phyloP scores from a whole-genome alignment of 2,329 filamentous ascomycete genomes.

The Talaromyces funiculosus region DNA sequence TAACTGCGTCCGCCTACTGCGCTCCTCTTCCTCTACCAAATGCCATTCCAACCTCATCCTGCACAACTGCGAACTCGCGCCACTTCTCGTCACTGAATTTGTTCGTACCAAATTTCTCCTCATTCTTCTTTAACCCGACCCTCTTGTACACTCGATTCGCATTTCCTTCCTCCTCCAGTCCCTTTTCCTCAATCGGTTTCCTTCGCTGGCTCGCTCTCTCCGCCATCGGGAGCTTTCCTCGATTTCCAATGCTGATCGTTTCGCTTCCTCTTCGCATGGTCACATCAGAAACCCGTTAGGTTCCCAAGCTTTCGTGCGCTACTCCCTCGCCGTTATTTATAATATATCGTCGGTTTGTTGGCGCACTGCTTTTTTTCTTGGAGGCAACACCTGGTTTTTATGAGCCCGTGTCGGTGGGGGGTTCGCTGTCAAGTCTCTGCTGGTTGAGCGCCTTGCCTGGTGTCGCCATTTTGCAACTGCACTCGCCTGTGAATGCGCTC shows the following conservation, averaged over 20 bases:
- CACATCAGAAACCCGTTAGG: slow-evolving; percentile 30
- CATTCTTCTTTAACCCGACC: not conserved
- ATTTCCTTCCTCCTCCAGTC: slow-evolving; percentile 9
- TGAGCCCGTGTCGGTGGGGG: slow-evolving; percentile 28
- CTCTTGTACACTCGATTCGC: slow-evolving; percentile 13
- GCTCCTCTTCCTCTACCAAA: slow-evolving; percentile 6
- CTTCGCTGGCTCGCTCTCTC: slow-evolving; percentile 13
- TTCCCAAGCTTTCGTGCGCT: slow-evolving; percentile 17
- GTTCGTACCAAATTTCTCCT: not conserved
- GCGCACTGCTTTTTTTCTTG: not conserved
- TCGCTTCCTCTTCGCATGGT: slow-evolving; percentile 27
- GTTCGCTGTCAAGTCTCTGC: slow-evolving; percentile 11
- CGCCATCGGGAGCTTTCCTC: slow-evolving; percentile 13
- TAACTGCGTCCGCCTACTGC: slow-evolving; percentile 1
- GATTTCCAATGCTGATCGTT: slow-evolving; percentile 28
- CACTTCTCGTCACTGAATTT: not conserved
- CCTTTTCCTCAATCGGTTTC: slow-evolving; percentile 3
- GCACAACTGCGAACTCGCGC: not conserved
- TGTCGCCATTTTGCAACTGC: slow-evolving; percentile 15
- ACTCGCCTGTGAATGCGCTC: slow-evolving; percentile 31
- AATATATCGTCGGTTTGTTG: not conserved
- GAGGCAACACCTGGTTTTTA: not conserved
- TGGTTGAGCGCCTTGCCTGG: not conserved
- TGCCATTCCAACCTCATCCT: not conserved
- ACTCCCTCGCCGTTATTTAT: slow-evolving; percentile 16